Evolutionary conservation across 2,329 filamentous ascomycete genomes (phyloP).

Genomic region (Penicillium crustosum): DNA sequence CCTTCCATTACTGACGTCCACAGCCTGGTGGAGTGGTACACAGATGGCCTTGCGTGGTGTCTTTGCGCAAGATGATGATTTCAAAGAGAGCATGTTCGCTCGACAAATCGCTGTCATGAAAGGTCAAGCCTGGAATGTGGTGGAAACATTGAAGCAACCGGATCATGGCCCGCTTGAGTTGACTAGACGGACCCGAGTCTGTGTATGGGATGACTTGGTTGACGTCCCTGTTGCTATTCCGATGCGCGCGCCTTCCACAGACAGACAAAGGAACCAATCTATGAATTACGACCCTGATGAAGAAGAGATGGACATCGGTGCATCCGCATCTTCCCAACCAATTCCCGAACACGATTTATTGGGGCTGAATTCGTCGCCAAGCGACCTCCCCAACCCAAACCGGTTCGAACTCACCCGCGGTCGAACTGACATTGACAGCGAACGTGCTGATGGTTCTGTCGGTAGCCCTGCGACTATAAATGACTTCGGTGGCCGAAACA

Average conservation of each 20-base stretch:
- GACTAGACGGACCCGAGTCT: slow-evolving; percentile 84
- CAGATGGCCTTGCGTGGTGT: slow-evolving; percentile 80
- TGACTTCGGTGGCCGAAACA: slow-evolving; percentile 32
- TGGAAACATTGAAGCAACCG: slow-evolving; percentile 88
- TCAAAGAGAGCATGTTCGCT: slow-evolving; percentile 99
- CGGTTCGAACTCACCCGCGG: slow-evolving; percentile 66
- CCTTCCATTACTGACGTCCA: slow-evolving; percentile 90
- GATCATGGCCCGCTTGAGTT: slow-evolving; percentile 94
- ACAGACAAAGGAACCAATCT: slow-evolving; percentile 69
- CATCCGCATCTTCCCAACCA: slow-evolving; percentile 59
- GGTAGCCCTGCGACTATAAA: slow-evolving; percentile 39
- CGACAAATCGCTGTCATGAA: slow-evolving; percentile 99
- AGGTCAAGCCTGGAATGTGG: slow-evolving; percentile 98
- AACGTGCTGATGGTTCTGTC: slow-evolving; percentile 28
- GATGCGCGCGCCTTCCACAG: slow-evolving; percentile 79
- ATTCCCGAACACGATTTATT: slow-evolving; percentile 65
- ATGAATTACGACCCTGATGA: slow-evolving; percentile 58
- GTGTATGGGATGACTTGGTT: slow-evolving; percentile 96
- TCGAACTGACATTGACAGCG: slow-evolving; percentile 39
- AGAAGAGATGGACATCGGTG: slow-evolving; percentile 91
- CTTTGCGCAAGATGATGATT: slow-evolving; percentile 90
- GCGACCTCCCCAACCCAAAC: slow-evolving; percentile 70
- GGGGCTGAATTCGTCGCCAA: slow-evolving; percentile 55
- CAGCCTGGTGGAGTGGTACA: slow-evolving; percentile 95
- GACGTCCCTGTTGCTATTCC: slow-evolving; percentile 94